Base-by-base conservation (phyloP, 805 yeast species). In the Groenewaldozyma tartarivorans region DNA sequence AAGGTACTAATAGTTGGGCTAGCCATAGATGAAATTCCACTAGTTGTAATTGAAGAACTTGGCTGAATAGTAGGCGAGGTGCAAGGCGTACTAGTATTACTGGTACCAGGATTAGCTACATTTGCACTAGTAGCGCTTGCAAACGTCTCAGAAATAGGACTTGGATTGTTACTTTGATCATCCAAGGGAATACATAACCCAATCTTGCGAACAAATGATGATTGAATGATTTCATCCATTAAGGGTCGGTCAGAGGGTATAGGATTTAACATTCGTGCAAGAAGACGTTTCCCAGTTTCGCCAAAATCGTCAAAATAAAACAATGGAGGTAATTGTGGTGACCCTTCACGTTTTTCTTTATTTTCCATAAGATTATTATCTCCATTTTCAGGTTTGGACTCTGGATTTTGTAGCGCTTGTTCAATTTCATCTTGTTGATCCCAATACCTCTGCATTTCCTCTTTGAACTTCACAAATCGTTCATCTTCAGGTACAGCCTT, bases 401-500 rank as follows among this genome's bases (percentile, higher is more conserved):
- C 44, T 4, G 29, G 33, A 6, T 40, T 32, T n/a, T n/a, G n/a
- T n/a, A n/a, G n/a, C n/a, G n/a, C n/a, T n/a, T n/a, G n/a, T n/a
- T n/a, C n/a, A 20, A 42, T 18, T 5, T 39, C 45, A 22, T 38
- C 38, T 24, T 43, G 45, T 17, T 40, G 32, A 4, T 38, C 36
- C 48, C 50, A 45, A 38, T 42, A 48, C 19, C 36, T 33, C 22
- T 45, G 41, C 15, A 47, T 33, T 27, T 43, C 46, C 15, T 38
- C 36, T 32, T 30, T 35, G 30, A 42, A 43, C 41, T 42, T 37
- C 7, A 16, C 29, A 40, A 51, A 59, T 30, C 55, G 43, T 24
- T 36, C 26, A 31, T 60, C 62, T 4, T 33, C 45, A 16, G 41
- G 39, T 21, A 43, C 51, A n/a, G 63, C 63, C 38, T 50, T 49